These are phyloP conservation scores for Aspergillus nidulans DNA, from an alignment of 495 filamentous ascomycete species.

Conservation along the genomic window DNA sequence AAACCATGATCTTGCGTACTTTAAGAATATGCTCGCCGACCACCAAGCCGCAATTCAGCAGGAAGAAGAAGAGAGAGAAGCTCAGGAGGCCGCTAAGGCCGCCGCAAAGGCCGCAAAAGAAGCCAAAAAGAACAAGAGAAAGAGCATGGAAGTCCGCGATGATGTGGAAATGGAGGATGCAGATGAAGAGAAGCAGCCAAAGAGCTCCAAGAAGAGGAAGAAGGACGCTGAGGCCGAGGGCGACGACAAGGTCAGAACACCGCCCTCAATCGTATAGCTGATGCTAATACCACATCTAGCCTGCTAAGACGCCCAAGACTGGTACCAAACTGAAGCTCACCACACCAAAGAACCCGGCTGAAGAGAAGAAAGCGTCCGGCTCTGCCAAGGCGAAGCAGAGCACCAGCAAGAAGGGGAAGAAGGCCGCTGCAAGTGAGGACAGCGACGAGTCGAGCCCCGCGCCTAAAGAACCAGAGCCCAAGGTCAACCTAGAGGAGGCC, in stretches of 20 bases:
- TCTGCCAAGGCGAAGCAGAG: constrained; percentile 58
- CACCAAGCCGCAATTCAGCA: constrained; percentile 56
- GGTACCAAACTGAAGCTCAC: constrained; percentile 50
- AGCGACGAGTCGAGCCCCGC: constrained; percentile 40
- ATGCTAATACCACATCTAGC: constrained; percentile 19
- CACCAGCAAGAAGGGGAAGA: constrained; percentile 31
- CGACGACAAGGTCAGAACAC: constrained; percentile 29
- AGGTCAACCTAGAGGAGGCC: constrained; percentile 54
- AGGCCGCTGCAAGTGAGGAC: constrained; percentile 41
- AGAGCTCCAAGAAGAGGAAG: constrained; percentile 63
- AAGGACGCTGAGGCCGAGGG: constrained; percentile 54
- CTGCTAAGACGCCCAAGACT: constrained; percentile 58
- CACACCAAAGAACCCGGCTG: constrained; percentile 47
- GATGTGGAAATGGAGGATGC: constrained; percentile 78
- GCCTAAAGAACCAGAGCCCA: constrained; percentile 50
- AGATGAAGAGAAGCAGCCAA: constrained; percentile 51
- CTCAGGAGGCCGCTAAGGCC: constrained; percentile 55
- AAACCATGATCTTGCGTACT: constrained; percentile 64
- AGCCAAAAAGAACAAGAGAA: constrained; percentile 58
- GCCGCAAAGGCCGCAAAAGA: constrained; percentile 57
- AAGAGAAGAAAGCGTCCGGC: constrained; percentile 50
- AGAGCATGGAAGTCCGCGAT: constrained; percentile 49
- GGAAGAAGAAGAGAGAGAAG: constrained; percentile 57
- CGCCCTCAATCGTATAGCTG: background rate
- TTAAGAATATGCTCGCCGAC: constrained; percentile 65